A percentile compares a stretch with the other conserved stretches of the same genome.
Conservation (phyloP, 1,139 yeast genomes). For the Magnusiomyces fungicola region DNA sequence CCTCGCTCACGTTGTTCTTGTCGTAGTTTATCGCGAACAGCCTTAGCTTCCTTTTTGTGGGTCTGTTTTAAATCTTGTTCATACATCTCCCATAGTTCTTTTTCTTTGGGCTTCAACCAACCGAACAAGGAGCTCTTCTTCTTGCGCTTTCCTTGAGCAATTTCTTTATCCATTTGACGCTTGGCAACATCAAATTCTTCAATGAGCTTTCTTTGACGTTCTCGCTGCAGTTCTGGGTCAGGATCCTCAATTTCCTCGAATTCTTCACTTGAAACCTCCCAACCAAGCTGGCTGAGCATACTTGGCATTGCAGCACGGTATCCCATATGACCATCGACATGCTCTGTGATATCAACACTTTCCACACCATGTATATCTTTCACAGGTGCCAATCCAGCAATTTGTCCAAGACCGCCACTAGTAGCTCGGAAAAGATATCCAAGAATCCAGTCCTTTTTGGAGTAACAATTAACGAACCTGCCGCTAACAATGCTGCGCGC, state of each 20-base stretch:
- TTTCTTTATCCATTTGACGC: slow-evolving; percentile 39
- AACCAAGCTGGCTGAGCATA: slow-evolving; percentile 57
- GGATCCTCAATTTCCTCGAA: slow-evolving; percentile 96
- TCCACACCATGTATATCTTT: slow-evolving; percentile 54
- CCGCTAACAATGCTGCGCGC: slow-evolving; percentile 91
- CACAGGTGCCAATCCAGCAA: slow-evolving; percentile 82
- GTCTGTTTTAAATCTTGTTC: slow-evolving; percentile 25
- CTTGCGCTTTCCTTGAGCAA: slow-evolving; percentile 28
- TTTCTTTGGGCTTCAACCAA: slow-evolving; percentile 71
- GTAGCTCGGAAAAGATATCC: slow-evolving; percentile 95
- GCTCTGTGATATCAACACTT: slow-evolving; percentile 77
- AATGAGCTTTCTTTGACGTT: slow-evolving; percentile 67
- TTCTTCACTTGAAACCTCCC: slow-evolving; percentile 83
- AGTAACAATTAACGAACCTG: slow-evolving; percentile 80
- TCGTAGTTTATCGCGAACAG: neutral
- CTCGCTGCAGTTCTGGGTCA: slow-evolving; percentile 78
- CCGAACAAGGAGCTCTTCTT: slow-evolving; percentile 31
- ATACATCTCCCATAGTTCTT: slow-evolving; percentile 83
- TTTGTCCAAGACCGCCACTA: slow-evolving; percentile 83
- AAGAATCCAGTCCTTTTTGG: slow-evolving; percentile 90
- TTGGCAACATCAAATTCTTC: slow-evolving; percentile 82
- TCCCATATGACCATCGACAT: slow-evolving; percentile 93
- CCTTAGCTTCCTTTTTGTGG: slow-evolving; percentile 9
- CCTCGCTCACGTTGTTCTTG: neutral
- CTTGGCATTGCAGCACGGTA: slow-evolving; percentile 91